Evolutionary conservation across 1,284 basidiomycete genomes (phyloP), one percentile per base, ranked within the genome.

Genomic region (Lentinula novae-zelandiae): DNA sequence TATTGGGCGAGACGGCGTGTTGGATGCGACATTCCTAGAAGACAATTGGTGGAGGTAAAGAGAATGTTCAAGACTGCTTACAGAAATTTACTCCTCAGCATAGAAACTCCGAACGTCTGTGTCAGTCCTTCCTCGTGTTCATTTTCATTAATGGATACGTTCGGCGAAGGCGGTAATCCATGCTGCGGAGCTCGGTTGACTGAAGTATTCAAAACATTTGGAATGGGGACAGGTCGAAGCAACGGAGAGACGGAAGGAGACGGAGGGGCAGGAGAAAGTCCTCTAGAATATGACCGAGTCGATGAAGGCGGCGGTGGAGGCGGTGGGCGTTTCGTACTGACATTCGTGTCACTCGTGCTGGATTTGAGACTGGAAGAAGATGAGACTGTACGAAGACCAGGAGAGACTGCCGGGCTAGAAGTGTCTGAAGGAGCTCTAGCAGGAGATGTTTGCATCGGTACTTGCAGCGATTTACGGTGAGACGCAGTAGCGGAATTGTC

Each of bases 301-400:
- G 58, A 55, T 20, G 39, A 36, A n/a, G 68, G 65, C 27, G 69
- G 65, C 2, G 85, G 85, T 0, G 85, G 86, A 0, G 87, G 86
- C 0, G 85, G 85, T 12, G 79, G 77, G 60, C 80, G 74, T 66
- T 80, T 83, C 2, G 69, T 63, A 8, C 65, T 65, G 20, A 20
- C n/a, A 22, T 5, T 46, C 9, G 44, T 20, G 3, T 46, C 20
- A 9, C n/a, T 46, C 44, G 53, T 22, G 27, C 12, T 34, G 17
- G 51, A 50, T 31, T 78, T 81, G 51, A 84, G 65, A 66, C 87
- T 85, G 0, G 85, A 82, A 1, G 79, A 78, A 6, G 84, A 85
- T 2, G 82, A 78, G 0, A 78, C 75, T 2, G 74, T 62, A 12
- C 78, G 77, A 36, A 84, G 71, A 27, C 31, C 17, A 36, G 31